Percentiles rank a stretch among this genome's conserved stretches.
Evolutionary conservation across 805 yeast species (phyloP).

Genomic region (Lipomyces mesembrius): DNA sequence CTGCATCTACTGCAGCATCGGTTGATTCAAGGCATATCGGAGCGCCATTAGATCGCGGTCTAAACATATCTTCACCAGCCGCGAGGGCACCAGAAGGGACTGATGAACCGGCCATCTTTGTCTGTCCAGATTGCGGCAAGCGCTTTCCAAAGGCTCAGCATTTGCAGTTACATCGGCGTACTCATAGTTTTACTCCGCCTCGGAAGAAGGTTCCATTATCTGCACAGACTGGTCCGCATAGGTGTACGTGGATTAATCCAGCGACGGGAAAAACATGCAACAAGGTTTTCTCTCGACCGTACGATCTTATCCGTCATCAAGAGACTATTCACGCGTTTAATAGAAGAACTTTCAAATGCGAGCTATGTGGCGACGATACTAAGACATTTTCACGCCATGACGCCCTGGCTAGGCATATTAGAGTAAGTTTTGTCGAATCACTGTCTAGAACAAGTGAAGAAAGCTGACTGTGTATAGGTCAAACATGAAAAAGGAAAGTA

Average conservation of each 20-base stretch:
- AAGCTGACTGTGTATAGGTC: slow-evolving; percentile 14
- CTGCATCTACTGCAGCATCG: slow-evolving; percentile 24
- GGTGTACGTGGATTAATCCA: slow-evolving; percentile 65
- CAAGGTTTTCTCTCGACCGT: slow-evolving; percentile 88
- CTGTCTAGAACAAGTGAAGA: not conserved
- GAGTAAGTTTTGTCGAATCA: slow-evolving; percentile 57
- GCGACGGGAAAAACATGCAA: slow-evolving; percentile 66
- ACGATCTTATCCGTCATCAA: slow-evolving; percentile 92
- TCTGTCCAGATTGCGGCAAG: slow-evolving; percentile 31
- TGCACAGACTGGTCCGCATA: slow-evolving; percentile 46
- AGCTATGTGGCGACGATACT: slow-evolving; percentile 76
- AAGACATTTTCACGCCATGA: slow-evolving; percentile 93
- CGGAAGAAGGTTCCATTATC: slow-evolving; percentile 35
- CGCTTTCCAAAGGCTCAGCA: slow-evolving; percentile 21
- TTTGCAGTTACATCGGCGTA: slow-evolving; percentile 24
- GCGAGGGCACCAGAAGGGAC: slow-evolving; percentile 1
- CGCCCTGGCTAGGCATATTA: slow-evolving; percentile 90
- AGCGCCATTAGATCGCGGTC: not conserved
- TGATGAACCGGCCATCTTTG: slow-evolving; percentile 16
- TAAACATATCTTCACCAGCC: slow-evolving; percentile 10
- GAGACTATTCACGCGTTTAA: slow-evolving; percentile 93
- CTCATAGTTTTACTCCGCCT: slow-evolving; percentile 27
- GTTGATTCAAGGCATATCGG: slow-evolving; percentile 3
- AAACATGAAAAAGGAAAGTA: slow-evolving; percentile 36
- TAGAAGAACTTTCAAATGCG: slow-evolving; percentile 83